Evolutionary conservation across 768 basidiomycete species (phyloP).

Genomic region (Leccinum longicurvipes): DNA sequence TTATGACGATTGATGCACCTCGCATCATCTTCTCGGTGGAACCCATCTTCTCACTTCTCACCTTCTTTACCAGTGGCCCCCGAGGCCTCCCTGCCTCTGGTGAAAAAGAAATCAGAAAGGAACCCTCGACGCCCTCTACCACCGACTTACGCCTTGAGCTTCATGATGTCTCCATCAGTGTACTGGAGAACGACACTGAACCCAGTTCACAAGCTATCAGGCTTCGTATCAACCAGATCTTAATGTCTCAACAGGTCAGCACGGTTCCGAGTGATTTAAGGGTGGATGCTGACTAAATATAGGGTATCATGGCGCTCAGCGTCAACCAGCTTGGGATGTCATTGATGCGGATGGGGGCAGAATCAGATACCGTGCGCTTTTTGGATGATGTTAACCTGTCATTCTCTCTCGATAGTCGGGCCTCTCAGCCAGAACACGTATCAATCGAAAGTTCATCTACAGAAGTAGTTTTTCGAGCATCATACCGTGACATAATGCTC

Average conservation of each 20-base stretch:
- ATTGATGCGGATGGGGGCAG: conserved; percentile 79
- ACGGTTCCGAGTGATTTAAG: neutral
- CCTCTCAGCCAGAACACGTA: conserved; percentile 66
- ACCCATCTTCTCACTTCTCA: conserved; percentile 83
- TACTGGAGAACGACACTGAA: conserved; percentile 83
- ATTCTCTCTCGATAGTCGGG: conserved; percentile 81
- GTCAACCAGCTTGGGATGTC: conserved; percentile 90
- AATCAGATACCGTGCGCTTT: conserved; percentile 82
- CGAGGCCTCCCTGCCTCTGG: conserved; percentile 16
- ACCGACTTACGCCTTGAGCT: conserved; percentile 81
- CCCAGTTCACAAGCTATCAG: conserved; percentile 81
- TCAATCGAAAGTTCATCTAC: conserved; percentile 80
- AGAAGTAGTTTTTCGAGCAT: conserved; percentile 90
- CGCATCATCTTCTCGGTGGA: conserved; percentile 90
- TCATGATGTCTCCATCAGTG: conserved; percentile 82
- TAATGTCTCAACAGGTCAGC: conserved; percentile 87
- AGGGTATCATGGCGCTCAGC: conserved; percentile 82
- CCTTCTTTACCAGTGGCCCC: conserved; percentile 73
- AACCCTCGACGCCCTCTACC: conserved; percentile 9
- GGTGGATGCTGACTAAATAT: conserved; percentile 6
- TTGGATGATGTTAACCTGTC: conserved; percentile 91
- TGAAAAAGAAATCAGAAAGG: conserved; percentile 12
- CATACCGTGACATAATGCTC: conserved; percentile 88
- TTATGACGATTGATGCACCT: conserved; percentile 90
- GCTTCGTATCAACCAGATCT: conserved; percentile 75